These are phyloP conservation scores for Xanthoconium stramineum DNA, from an alignment of 768 basidiomycete genomes.

Conservation along the genomic window DNA sequence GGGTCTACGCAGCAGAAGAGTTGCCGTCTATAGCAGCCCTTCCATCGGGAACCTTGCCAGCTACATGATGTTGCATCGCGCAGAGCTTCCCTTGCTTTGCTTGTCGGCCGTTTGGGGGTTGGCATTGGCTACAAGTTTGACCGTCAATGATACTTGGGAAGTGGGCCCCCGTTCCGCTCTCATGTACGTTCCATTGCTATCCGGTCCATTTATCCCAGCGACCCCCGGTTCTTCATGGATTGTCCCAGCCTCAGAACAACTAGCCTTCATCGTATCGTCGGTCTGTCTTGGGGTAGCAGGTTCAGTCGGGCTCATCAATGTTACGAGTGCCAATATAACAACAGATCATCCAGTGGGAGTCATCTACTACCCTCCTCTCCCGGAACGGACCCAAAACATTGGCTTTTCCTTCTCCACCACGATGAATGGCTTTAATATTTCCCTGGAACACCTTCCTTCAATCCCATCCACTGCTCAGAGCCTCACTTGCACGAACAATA, in stretches of 20 bases:
- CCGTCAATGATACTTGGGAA: constrained; percentile 9
- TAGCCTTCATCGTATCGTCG: constrained; percentile 1
- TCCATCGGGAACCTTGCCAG: constrained; percentile 10
- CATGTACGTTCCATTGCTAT: background rate
- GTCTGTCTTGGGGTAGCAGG: background rate
- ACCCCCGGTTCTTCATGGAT: background rate
- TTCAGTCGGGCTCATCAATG: background rate
- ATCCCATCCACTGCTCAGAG: constrained; percentile 11
- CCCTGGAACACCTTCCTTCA: constrained; percentile 9
- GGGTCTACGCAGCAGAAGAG: constrained; percentile 9
- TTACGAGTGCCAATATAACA: background rate
- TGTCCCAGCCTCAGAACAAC: background rate
- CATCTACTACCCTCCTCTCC: constrained; percentile 14
- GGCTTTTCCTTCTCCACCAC: background rate
- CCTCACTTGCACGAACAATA: background rate
- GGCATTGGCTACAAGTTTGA: constrained; percentile 14
- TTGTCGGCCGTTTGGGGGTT: constrained; percentile 12
- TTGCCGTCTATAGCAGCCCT: constrained; percentile 10
- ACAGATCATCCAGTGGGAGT: background rate
- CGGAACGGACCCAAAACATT: background rate
- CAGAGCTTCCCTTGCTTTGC: constrained; percentile 10
- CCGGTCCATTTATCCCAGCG: constrained; percentile 1
- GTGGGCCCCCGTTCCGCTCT: background rate
- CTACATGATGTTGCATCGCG: constrained; percentile 1
- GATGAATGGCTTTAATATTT: constrained; percentile 18